phyloP scores from a whole-genome alignment of 306 rosid species.

The Astragalus glycyphyllos region DNA sequence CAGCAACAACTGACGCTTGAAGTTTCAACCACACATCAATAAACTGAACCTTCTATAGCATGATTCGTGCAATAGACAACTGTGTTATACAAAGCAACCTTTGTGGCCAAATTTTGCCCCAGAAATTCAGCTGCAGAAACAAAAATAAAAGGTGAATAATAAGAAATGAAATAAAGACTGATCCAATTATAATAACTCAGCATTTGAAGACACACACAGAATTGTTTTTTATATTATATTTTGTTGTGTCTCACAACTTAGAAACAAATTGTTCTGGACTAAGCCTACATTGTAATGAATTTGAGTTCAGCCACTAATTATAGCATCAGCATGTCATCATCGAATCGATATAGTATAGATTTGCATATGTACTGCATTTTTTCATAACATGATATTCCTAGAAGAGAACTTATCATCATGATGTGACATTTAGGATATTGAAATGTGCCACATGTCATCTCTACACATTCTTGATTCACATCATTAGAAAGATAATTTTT shows the following conservation, averaged over 20 bases:
- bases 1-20: background rate
- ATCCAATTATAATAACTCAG: background rate
- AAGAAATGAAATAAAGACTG: background rate
- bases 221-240: too few relatives aligned
- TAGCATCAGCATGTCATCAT: too few relatives aligned
- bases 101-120: conserved; percentile 36
- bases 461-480: conserved; percentile 19
- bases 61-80: conserved; percentile 19
- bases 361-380: too few relatives aligned
- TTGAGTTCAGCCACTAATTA: too few relatives aligned
- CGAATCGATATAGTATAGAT: too few relatives aligned
- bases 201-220: background rate
- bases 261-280: background rate
- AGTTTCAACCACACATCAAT: conserved; percentile 39
- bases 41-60: conserved; percentile 22
- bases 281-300: too few relatives aligned
- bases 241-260: background rate
- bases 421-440: conserved; percentile 39
- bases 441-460: conserved; percentile 41
- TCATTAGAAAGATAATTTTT: conserved; percentile 7
- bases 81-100: conserved; percentile 1
- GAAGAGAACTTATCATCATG: background rate
- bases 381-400: background rate
- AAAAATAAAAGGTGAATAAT: background rate
- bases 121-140: background rate